These are phyloP conservation scores for Mortierella claussenii DNA, from an alignment of 192 early-diverging fungal species.

Conservation along the genomic window DNA sequence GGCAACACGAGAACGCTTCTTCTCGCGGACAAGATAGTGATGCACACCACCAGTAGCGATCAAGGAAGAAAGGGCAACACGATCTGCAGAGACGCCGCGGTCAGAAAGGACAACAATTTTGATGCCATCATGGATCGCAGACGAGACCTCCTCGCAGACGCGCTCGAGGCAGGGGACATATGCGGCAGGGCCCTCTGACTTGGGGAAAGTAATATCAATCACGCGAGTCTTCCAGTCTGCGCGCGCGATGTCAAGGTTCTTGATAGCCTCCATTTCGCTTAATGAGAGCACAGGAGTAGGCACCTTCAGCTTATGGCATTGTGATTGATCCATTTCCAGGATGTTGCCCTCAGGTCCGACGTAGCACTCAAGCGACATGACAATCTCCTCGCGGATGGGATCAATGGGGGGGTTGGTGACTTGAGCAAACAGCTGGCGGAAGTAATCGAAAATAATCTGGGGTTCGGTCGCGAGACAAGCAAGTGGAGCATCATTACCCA, in stretches of 20 bases:
- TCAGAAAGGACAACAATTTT: constrained; percentile 91
- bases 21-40: constrained; percentile 90
- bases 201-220: constrained; percentile 90
- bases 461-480: constrained; percentile 92
- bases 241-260: constrained; percentile 70
- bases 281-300: constrained; percentile 90
- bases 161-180: constrained; percentile 87
- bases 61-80: constrained; percentile 86
- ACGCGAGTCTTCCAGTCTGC: constrained; percentile 81
- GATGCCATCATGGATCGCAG: constrained; percentile 82
- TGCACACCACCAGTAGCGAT: constrained; percentile 94
- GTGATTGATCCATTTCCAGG: constrained; percentile 82
- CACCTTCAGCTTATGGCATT: constrained; percentile 83
- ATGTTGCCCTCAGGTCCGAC: constrained; percentile 96
- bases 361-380: constrained; percentile 97
- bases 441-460: constrained; percentile 95
- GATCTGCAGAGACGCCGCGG: constrained; percentile 64
- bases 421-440: constrained; percentile 97
- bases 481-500: constrained; percentile 97
- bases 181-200: constrained; percentile 78
- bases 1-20: constrained; percentile 89
- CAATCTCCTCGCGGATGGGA: constrained; percentile 97
- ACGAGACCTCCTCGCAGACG: constrained; percentile 83
- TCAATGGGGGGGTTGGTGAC: constrained; percentile 99
- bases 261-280: constrained; percentile 84